A percentile compares a stretch with the other conserved stretches of the same genome.
phyloP scores from a whole-genome alignment of 176 grass and related monocot species.

The Chloris gayana region DNA sequence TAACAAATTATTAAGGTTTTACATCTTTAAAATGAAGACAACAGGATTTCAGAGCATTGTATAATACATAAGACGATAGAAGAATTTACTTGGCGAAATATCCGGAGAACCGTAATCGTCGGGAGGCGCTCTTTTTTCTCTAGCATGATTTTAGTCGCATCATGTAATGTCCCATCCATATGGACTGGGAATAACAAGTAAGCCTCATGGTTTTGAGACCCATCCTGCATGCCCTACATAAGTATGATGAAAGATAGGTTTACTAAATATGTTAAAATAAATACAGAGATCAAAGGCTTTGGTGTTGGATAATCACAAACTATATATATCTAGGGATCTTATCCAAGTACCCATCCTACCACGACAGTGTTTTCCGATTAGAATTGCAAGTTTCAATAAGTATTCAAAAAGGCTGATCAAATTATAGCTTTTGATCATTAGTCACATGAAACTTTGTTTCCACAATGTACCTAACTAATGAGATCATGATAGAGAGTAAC shows the following conservation, averaged over 20 bases:
- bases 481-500: neutral
- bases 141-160: conserved; percentile 67
- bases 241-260: conserved; percentile 24
- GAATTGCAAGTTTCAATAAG: neutral
- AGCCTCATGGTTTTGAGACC: conserved; percentile 72
- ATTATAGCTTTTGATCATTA: neutral
- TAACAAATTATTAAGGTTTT: neutral
- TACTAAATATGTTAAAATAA: neutral
- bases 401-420: neutral
- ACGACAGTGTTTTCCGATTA: neutral
- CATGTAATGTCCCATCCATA: conserved; percentile 84
- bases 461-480: neutral
- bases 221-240: conserved; percentile 71
- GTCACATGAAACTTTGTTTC: neutral
- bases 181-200: conserved; percentile 93
- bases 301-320: no score
- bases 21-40: neutral
- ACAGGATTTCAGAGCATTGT: neutral
- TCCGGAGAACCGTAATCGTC: conserved; percentile 71
- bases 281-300: no score
- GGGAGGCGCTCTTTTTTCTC: conserved; percentile 69
- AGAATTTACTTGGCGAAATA: conserved; percentile 75
- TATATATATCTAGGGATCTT: neutral
- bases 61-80: conserved; percentile 23
- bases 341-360: neutral